Evolutionary conservation across 1,284 basidiomycete species (phyloP).

Genomic region (Athelia sp.): DNA sequence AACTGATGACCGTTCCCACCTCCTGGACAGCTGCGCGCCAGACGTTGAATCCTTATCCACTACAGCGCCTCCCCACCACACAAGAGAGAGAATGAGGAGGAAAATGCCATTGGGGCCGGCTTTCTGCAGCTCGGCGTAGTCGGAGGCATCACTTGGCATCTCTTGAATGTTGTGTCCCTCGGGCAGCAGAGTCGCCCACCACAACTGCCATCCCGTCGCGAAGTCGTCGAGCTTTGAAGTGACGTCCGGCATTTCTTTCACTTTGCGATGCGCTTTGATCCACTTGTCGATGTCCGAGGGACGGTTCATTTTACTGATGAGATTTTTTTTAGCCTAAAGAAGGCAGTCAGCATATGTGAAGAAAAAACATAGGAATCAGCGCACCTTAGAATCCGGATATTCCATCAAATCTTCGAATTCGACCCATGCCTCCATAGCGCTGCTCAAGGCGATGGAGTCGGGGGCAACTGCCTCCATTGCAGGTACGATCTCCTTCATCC

Average conservation of each 20-base stretch:
- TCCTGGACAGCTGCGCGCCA: too few species aligned
- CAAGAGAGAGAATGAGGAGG: not conserved
- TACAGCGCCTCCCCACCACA: not conserved
- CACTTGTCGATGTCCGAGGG: not conserved
- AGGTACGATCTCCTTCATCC: too few species aligned
- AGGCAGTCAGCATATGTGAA: too few species aligned
- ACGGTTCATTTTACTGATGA: not conserved
- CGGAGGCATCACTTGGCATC: too few species aligned
- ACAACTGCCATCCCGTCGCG: not conserved
- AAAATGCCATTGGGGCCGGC: not conserved
- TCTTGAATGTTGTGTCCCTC: not conserved
- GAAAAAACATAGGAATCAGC: too few species aligned
- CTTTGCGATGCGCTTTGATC: not conserved
- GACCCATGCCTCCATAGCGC: too few species aligned
- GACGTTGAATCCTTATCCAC: not conserved
- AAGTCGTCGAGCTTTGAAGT: not conserved
- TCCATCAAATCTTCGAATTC: too few species aligned
- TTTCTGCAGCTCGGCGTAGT: not conserved
- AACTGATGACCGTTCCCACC: too few species aligned
- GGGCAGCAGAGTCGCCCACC: not conserved
- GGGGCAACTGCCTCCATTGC: too few species aligned
- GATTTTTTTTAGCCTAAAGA: not conserved
- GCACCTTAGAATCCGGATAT: too few species aligned
- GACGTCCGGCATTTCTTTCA: not conserved
- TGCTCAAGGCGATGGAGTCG: too few species aligned